Conservation (phyloP, 805 yeast species). For the Ogataea ganodermae region DNA sequence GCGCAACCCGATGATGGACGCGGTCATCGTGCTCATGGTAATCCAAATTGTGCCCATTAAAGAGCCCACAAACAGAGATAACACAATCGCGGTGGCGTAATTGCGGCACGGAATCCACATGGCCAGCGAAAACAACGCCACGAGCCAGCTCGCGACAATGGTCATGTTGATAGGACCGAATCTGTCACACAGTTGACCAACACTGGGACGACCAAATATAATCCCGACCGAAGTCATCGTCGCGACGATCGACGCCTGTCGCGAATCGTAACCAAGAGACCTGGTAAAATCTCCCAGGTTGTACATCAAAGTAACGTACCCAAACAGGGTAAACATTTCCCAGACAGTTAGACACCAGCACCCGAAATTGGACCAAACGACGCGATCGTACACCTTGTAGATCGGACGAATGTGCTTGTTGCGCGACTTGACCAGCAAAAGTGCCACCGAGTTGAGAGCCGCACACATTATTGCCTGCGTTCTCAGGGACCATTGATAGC, state of each 20-base stretch:
- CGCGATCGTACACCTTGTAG: slow-evolving; percentile 43
- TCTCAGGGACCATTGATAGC: slow-evolving; percentile 53
- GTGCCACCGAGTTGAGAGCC: slow-evolving; percentile 37
- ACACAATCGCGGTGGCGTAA: slow-evolving; percentile 54
- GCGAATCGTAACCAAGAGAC: slow-evolving; percentile 55
- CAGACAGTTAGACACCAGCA: slow-evolving; percentile 35
- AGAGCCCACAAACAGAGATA: slow-evolving; percentile 54
- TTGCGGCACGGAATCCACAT: slow-evolving; percentile 63
- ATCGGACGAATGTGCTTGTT: slow-evolving; percentile 37
- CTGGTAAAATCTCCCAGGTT: slow-evolving; percentile 60
- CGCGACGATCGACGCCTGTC: slow-evolving; percentile 58
- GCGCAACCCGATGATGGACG: slow-evolving; percentile 55
- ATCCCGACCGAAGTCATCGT: slow-evolving; percentile 64
- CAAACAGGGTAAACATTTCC: slow-evolving; percentile 54
- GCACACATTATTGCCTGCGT: slow-evolving; percentile 46
- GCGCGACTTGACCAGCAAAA: slow-evolving; percentile 41
- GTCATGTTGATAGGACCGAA: slow-evolving; percentile 54
- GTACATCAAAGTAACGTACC: slow-evolving; percentile 61
- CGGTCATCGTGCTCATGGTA: slow-evolving; percentile 50
- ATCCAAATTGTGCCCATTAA: slow-evolving; percentile 66
- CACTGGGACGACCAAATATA: slow-evolving; percentile 54
- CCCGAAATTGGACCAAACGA: slow-evolving; percentile 42
- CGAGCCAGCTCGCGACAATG: slow-evolving; percentile 39
- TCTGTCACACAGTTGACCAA: slow-evolving; percentile 52
- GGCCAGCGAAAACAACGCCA: slow-evolving; percentile 44